Conservation (phyloP, 495 filamentous ascomycete species). For the Lepraria neglecta region DNA sequence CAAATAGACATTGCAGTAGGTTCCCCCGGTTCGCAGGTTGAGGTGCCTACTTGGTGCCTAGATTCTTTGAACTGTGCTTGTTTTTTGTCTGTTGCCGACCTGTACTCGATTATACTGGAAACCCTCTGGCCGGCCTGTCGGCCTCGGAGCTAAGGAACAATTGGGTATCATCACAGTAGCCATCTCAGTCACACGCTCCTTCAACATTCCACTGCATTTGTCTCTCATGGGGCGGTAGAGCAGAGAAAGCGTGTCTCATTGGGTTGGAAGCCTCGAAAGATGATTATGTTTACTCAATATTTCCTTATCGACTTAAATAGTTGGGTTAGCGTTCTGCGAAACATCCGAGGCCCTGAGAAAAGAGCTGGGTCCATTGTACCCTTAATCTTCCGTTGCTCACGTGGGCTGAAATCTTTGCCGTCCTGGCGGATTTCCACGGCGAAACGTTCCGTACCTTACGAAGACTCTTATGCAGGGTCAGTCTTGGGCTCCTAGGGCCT, state of each 20-base stretch:
- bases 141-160: slow-evolving; percentile 2
- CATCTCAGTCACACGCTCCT: neutral
- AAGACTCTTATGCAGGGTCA: neutral
- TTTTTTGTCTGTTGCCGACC: neutral
- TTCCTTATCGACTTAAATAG: no score
- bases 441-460: neutral
- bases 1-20: no score
- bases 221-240: no score
- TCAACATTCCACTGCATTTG: neutral
- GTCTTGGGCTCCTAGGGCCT: neutral
- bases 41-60: no score
- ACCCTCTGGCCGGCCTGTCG: neutral
- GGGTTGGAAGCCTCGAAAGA: no score
- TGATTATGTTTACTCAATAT: no score
- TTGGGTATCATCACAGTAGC: slow-evolving; percentile 5
- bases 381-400: neutral
- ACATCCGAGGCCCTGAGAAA: no score
- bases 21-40: no score
- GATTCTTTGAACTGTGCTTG: neutral
- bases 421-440: neutral
- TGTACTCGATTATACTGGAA: neutral
- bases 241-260: no score
- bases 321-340: no score
- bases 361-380: neutral
- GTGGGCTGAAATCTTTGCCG: neutral